Conservation (phyloP, 2,329 filamentous ascomycete genomes). For the Fusarium fujikuroi region DNA sequence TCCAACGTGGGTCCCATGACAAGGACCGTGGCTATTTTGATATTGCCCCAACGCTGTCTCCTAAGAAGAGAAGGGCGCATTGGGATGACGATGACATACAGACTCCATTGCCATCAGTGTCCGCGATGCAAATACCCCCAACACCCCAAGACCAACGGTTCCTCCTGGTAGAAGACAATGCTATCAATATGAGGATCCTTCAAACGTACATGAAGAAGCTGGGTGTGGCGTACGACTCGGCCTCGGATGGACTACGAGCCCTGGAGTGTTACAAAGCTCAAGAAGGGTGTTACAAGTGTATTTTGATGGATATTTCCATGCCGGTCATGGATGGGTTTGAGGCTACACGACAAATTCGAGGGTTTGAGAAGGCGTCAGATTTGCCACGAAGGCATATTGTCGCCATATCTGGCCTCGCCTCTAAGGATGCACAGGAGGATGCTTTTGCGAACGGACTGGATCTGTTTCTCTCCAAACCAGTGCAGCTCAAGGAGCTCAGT, state of each 20-base stretch:
- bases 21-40: conserved; percentile 5
- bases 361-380: conserved; percentile 58
- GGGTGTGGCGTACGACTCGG: conserved; percentile 42
- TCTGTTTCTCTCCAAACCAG: conserved; percentile 65
- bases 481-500: conserved; percentile 55
- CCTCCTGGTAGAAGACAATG: conserved; percentile 56
- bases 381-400: conserved; percentile 57
- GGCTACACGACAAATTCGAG: conserved; percentile 61
- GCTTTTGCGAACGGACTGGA: conserved; percentile 66
- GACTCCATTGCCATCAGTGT: background rate
- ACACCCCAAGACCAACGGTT: conserved; percentile 23
- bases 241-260: conserved; percentile 49
- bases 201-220: conserved; percentile 51
- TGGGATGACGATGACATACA: background rate
- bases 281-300: conserved; percentile 42
- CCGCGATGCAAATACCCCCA: background rate
- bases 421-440: conserved; percentile 61
- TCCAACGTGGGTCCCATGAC: background rate
- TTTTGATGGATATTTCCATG: conserved; percentile 66
- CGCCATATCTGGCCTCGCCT: conserved; percentile 64
- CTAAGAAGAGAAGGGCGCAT: conserved; percentile 13
- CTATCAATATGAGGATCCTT: conserved; percentile 52
- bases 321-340: conserved; percentile 66
- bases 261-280: conserved; percentile 45
- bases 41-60: background rate